phyloP scores from a whole-genome alignment of 305 asterid species.

The Rubia occidens region DNA sequence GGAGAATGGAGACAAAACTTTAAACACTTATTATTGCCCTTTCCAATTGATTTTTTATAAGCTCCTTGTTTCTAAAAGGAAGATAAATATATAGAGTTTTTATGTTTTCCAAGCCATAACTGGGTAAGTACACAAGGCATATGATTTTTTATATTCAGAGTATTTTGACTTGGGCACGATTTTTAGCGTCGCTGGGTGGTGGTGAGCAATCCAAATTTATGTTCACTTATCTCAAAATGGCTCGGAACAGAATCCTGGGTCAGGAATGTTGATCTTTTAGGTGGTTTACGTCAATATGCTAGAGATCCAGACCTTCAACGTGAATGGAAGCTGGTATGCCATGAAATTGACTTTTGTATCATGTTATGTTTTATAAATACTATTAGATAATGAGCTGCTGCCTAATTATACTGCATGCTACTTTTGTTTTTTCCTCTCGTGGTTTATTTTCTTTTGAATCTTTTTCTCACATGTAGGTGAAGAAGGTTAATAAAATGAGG shows the following conservation, averaged over 20 bases:
- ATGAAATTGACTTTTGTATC: conserved; percentile 2
- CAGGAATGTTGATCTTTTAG: conserved; percentile 30
- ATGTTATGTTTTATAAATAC: neutral
- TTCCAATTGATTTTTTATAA: neutral
- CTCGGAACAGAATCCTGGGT: conserved; percentile 35
- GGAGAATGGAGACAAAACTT: neutral
- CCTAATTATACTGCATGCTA: neutral
- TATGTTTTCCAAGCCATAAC: neutral
- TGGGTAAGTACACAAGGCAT: neutral
- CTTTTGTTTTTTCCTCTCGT: neutral
- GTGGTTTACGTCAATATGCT: conserved; percentile 32
- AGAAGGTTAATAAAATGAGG: conserved; percentile 35
- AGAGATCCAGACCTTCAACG: conserved; percentile 27
- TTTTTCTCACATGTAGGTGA: conserved; percentile 21
- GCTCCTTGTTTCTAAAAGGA: neutral
- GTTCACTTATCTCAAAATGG: conserved; percentile 36
- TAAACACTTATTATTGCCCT: neutral
- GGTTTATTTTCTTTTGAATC: neutral
- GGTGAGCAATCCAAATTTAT: conserved; percentile 39
- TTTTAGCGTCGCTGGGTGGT: conserved; percentile 42
- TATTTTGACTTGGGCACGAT: conserved; percentile 2
- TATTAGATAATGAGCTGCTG: neutral
- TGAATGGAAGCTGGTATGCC: conserved; percentile 32
- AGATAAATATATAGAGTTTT: neutral
- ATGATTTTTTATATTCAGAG: neutral